Percentiles rank a stretch among this genome's conserved stretches.
Evolutionary conservation across 73 alveolate genomes (phyloP).

Genomic region (Breviolum minutum): DNA sequence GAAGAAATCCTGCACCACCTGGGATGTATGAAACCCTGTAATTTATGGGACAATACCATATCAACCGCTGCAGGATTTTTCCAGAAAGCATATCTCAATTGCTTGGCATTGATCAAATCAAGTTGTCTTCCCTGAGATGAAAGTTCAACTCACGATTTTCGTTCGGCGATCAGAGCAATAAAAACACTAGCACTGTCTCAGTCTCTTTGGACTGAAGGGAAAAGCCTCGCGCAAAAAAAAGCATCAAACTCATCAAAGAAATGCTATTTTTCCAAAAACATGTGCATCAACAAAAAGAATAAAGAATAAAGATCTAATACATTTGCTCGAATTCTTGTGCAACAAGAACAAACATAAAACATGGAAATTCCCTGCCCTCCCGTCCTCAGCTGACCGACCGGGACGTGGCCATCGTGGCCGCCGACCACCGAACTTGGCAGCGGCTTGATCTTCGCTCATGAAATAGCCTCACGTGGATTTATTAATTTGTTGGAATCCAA

Average conservation of each 20-base stretch:
- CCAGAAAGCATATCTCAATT: background rate
- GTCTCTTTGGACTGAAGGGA: constrained; percentile 37
- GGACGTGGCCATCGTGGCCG: background rate
- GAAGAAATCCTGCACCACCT: background rate
- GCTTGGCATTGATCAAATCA: background rate
- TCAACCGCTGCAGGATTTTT: background rate
- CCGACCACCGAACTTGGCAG: background rate
- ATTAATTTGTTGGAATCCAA: no score
- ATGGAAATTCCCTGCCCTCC: background rate
- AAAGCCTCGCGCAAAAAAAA: background rate
- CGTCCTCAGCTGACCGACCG: background rate
- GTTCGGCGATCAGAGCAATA: background rate
- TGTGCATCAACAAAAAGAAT: background rate
- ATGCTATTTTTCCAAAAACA: no score
- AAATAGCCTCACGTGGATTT: background rate
- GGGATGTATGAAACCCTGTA: background rate
- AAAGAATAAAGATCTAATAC: background rate
- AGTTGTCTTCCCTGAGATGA: background rate
- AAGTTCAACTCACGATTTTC: background rate
- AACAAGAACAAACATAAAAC: background rate
- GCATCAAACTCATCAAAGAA: no score
- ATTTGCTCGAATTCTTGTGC: background rate
- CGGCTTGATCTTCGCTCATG: constrained; percentile 85
- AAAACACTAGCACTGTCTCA: background rate
- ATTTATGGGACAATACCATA: background rate